phyloP scores from a whole-genome alignment of 495 filamentous ascomycete species.

The Xylaria intraflava region DNA sequence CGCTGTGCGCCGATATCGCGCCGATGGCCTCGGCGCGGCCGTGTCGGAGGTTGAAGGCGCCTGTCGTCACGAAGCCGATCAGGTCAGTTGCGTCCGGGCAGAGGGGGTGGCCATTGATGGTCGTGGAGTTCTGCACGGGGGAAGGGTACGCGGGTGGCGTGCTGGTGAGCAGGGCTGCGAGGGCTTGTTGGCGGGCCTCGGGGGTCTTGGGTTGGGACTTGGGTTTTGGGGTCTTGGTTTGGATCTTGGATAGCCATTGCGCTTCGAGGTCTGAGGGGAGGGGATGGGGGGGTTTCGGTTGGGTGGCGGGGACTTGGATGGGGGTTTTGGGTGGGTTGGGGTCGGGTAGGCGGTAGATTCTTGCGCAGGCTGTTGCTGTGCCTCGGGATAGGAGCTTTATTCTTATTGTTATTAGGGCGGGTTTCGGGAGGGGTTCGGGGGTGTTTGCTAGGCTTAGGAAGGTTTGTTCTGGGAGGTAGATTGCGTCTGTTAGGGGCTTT shows the following conservation, averaged over 20 bases:
- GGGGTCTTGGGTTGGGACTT: conserved; percentile 18
- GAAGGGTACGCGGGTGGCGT: conserved; percentile 20
- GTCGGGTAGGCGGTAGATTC: conserved; percentile 43
- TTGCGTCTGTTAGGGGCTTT: conserved; percentile 12
- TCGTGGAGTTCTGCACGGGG: conserved; percentile 12
- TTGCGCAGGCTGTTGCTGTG: conserved; percentile 33
- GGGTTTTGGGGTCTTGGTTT: not conserved
- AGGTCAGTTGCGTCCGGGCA: conserved; percentile 70
- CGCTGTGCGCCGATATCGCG: conserved; percentile 56
- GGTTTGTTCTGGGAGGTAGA: conserved; percentile 23
- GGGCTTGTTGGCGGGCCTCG: conserved; percentile 41
- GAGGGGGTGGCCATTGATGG: conserved; percentile 49
- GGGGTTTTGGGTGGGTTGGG: conserved; percentile 1
- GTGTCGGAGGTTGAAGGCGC: conserved; percentile 72
- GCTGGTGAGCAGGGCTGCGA: conserved; percentile 40
- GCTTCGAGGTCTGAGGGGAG: conserved; percentile 34
- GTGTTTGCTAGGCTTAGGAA: conserved; percentile 20
- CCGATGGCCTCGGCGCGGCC: conserved; percentile 74
- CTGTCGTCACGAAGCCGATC: conserved; percentile 87
- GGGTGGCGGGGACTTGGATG: conserved; percentile 37
- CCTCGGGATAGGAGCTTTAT: conserved; percentile 36
- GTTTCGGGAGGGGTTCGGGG: conserved; percentile 5
- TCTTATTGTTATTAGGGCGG: conserved; percentile 27
- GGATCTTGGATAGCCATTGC: conserved; percentile 37
- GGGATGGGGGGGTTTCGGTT: not conserved